phyloP scores from a whole-genome alignment of 1,284 basidiomycete genomes.

The Papiliotrema laurentii region DNA sequence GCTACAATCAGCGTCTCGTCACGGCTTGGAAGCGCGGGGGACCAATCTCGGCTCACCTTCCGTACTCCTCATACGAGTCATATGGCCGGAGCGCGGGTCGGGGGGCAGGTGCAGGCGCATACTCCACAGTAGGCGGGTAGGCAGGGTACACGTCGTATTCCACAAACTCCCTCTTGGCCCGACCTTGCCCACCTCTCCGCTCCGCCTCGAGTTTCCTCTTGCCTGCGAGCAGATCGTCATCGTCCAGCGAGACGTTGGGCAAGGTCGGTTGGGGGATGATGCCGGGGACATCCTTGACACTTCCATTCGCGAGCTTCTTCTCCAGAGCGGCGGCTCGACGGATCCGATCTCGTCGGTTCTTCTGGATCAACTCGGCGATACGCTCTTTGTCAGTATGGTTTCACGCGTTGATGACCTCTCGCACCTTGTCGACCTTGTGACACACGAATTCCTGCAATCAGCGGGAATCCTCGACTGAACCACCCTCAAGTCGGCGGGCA shows the following conservation, averaged over 20 bases:
- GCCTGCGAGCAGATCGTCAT: constrained; percentile 52
- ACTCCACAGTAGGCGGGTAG: constrained; percentile 17
- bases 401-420: neutral
- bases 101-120: too few relatives aligned
- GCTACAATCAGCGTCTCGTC: constrained; percentile 8
- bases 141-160: constrained; percentile 15
- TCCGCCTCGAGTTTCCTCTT: constrained; percentile 10
- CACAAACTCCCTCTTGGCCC: constrained; percentile 9
- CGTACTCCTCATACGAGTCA: constrained; percentile 17
- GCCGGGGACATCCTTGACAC: constrained; percentile 78
- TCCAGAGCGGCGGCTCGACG: constrained; percentile 76
- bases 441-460: constrained; percentile 85
- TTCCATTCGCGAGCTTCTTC: constrained; percentile 84
- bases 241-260: constrained; percentile 82
- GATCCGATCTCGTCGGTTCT: constrained; percentile 80
- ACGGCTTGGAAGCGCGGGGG: neutral
- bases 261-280: constrained; percentile 79
- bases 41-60: constrained; percentile 14
- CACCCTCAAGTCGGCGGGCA: too few relatives aligned
- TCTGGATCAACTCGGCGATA: constrained; percentile 88
- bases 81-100: constrained; percentile 1
- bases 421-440: constrained; percentile 83
- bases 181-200: neutral
- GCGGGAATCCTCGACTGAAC: neutral
- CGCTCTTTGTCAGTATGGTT: constrained; percentile 53